Evolutionary conservation across 225 moss, liverwort and hornwort species (phyloP).

Genomic region (Ulota crispa): DNA sequence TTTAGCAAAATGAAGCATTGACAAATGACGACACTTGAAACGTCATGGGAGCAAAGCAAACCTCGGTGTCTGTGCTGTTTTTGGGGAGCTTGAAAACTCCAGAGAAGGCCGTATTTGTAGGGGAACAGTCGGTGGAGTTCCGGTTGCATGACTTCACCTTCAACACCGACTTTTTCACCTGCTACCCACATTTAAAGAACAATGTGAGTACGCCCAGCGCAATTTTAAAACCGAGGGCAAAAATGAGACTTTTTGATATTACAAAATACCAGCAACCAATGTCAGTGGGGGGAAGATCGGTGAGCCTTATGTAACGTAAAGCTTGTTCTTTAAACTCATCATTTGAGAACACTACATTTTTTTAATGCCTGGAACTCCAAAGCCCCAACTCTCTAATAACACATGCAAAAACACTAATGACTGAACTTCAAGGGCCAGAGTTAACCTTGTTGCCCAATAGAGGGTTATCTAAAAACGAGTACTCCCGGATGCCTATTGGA

Average conservation of each 20-base stretch:
- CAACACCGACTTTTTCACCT: constrained; percentile 72
- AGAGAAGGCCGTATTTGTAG: constrained; percentile 35
- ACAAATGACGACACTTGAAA: constrained; percentile 13
- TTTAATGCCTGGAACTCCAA: background rate
- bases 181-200: background rate
- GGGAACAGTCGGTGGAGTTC: constrained; percentile 50
- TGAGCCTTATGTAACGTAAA: background rate
- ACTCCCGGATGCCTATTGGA: constrained; percentile 74
- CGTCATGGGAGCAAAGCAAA: constrained; percentile 25
- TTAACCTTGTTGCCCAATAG: constrained; percentile 65
- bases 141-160: constrained; percentile 70
- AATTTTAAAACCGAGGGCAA: background rate
- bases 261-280: background rate
- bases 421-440: background rate
- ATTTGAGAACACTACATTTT: background rate
- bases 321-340: background rate
- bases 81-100: constrained; percentile 57
- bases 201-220: background rate
- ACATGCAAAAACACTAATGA: background rate
- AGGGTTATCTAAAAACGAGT: constrained; percentile 84
- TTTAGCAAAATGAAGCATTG: background rate
- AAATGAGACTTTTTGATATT: background rate
- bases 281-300: background rate
- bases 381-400: background rate
- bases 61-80: constrained; percentile 78